A percentile compares a stretch with the other conserved stretches of the same genome.
Evolutionary conservation across 2,329 filamentous ascomycete genomes (phyloP).

Genomic region (Aspergillus sp.): DNA sequence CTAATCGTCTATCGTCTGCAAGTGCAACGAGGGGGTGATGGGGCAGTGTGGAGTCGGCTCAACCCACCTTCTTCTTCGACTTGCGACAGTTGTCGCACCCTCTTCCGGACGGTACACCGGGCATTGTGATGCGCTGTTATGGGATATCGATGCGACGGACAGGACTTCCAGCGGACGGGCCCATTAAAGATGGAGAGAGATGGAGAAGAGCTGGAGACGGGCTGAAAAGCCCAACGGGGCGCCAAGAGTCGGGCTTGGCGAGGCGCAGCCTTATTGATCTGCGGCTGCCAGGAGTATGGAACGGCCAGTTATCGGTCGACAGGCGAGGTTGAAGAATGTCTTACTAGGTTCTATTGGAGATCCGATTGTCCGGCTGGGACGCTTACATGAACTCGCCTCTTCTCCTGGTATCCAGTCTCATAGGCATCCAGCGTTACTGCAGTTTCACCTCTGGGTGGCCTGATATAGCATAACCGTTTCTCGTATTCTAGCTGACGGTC

Average conservation of each 20-base stretch:
- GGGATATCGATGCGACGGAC: not conserved
- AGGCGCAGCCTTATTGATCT: conserved; percentile 7
- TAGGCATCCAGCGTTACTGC: too few relatives aligned
- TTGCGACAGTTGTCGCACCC: conserved; percentile 54
- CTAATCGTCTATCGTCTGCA: too few relatives aligned
- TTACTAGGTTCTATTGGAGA: too few relatives aligned
- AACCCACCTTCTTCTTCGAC: conserved; percentile 54
- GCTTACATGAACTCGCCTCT: too few relatives aligned
- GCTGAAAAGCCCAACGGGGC: not conserved
- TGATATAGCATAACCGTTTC: too few relatives aligned
- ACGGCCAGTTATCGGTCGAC: too few relatives aligned
- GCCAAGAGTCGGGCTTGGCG: conserved; percentile 10
- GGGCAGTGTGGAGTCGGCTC: not conserved
- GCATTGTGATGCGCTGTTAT: conserved; percentile 37
- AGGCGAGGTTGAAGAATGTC: too few relatives aligned
- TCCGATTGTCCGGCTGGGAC: too few relatives aligned
- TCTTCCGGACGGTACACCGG: conserved; percentile 52
- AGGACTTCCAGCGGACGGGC: not conserved
- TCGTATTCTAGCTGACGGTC: too few relatives aligned
- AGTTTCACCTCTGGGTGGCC: too few relatives aligned
- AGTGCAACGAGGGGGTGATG: not conserved
- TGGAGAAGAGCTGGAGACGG: not conserved
- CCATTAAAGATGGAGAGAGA: not conserved
- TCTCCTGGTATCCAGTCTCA: too few relatives aligned
- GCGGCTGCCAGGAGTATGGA: too few relatives aligned